Evolutionary conservation across 192 early-diverging fungal genomes (phyloP).

Genomic region (Coemansia erecta): DNA sequence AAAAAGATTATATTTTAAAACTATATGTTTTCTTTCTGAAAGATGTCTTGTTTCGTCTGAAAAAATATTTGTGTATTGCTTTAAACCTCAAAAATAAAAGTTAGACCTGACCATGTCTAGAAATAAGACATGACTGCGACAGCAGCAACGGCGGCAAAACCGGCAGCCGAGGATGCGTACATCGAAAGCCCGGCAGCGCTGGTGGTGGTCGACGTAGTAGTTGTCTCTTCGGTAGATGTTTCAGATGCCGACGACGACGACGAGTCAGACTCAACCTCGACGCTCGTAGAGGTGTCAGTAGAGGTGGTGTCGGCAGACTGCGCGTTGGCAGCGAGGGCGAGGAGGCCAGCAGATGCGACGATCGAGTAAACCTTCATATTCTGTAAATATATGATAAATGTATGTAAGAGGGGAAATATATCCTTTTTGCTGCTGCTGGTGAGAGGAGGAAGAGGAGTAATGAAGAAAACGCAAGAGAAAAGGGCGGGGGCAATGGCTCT

Average conservation of each 20-base stretch:
- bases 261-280: background rate
- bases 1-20: background rate
- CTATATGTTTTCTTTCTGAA: background rate
- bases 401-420: background rate
- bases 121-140: constrained; percentile 27
- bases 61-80: constrained; percentile 10
- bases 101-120: constrained; percentile 6
- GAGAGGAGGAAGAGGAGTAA: too few relatives aligned
- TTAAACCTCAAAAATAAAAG: constrained; percentile 5
- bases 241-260: background rate
- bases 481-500: too few relatives aligned
- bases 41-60: background rate
- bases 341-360: constrained; percentile 2
- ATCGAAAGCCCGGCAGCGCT: constrained; percentile 10
- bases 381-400: background rate
- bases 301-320: constrained; percentile 1
- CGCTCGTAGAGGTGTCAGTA: background rate
- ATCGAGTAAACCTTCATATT: constrained; percentile 16
- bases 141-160: constrained; percentile 17
- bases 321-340: background rate
- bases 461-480: too few relatives aligned
- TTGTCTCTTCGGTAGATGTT: background rate
- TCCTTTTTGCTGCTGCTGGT: too few relatives aligned
- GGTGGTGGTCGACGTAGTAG: background rate
- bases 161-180: constrained; percentile 3